Evolutionary conservation across 75 land plant species (phyloP).

Genomic region (Pinus taeda): DNA sequence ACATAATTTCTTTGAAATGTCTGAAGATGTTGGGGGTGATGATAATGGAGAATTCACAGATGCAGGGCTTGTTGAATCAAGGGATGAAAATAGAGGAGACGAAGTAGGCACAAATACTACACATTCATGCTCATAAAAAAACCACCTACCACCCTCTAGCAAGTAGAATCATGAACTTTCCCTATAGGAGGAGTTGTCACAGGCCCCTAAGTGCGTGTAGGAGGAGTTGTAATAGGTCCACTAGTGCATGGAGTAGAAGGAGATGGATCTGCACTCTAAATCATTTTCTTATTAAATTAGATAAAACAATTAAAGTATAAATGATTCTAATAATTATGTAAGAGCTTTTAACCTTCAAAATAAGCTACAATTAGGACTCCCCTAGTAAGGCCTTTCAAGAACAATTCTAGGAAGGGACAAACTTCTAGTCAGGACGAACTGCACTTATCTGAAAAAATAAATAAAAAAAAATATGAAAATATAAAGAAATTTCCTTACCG

Average conservation of each 20-base stretch:
- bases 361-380: neutral
- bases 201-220: neutral
- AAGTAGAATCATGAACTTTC: neutral
- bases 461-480: too few relatives aligned
- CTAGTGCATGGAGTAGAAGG: neutral
- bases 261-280: neutral
- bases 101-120: neutral
- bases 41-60: too few relatives aligned
- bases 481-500: too few relatives aligned
- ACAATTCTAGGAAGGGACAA: neutral
- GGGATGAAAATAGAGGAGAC: too few relatives aligned
- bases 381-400: neutral
- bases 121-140: too few relatives aligned
- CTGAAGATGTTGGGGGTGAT: neutral
- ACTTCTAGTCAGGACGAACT: neutral
- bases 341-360: neutral
- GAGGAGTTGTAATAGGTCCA: too few relatives aligned
- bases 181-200: conserved; percentile 9
- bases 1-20: neutral
- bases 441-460: conserved; percentile 14
- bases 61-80: too few relatives aligned
- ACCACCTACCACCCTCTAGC: conserved; percentile 2
- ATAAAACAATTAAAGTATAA: neutral
- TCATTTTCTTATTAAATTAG: neutral
- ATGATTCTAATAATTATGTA: neutral